phyloP scores from a whole-genome alignment of 495 filamentous ascomycete genomes.

The Penicillium waksmanii region DNA sequence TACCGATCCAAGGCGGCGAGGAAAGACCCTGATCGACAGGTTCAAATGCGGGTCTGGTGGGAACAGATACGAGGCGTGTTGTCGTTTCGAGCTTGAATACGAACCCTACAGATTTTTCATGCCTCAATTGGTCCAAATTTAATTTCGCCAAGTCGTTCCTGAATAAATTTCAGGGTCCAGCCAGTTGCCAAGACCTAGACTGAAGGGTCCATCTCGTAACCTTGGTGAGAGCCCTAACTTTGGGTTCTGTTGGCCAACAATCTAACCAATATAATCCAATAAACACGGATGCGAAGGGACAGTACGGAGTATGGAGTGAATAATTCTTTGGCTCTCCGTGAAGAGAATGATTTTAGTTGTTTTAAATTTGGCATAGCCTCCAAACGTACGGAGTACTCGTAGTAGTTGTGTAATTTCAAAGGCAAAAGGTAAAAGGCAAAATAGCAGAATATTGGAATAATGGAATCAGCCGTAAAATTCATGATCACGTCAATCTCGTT shows the following conservation, averaged over 20 bases:
- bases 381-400: not conserved
- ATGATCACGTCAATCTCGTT: not conserved
- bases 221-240: not conserved
- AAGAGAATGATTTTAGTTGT: no score
- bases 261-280: no score
- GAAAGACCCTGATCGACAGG: slow-evolving; percentile 11
- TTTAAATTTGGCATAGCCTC: no score
- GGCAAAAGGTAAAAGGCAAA: not conserved
- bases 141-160: not conserved
- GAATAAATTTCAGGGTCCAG: not conserved
- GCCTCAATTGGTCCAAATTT: not conserved
- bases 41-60: slow-evolving; percentile 10
- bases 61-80: slow-evolving; percentile 13
- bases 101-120: slow-evolving; percentile 8
- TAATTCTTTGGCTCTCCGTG: no score
- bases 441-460: not conserved
- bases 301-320: no score
- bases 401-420: not conserved
- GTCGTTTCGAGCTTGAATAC: slow-evolving; percentile 8
- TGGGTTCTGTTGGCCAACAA: not conserved
- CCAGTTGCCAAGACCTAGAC: not conserved
- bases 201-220: not conserved
- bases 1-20: no score
- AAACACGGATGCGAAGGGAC: no score
- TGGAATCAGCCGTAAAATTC: not conserved